Percentiles rank a stretch among this genome's conserved stretches.
These are phyloP conservation scores for Cyathus striatus DNA, from an alignment of 768 basidiomycete genomes.

Conservation along the genomic window DNA sequence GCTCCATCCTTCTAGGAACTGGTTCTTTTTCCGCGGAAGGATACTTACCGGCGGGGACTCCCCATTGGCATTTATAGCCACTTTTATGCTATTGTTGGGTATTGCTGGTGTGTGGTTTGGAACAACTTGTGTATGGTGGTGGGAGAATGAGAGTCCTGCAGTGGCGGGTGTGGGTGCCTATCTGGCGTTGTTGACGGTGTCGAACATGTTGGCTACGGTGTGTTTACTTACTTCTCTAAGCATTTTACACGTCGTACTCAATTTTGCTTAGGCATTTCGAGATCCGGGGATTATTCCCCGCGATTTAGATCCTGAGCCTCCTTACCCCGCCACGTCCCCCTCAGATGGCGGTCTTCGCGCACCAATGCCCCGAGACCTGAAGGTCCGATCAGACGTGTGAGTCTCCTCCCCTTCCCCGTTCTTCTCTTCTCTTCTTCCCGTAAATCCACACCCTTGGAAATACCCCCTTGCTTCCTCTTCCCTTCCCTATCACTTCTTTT, in stretches of 20 bases:
- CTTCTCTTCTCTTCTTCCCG: too few species aligned
- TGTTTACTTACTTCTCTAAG: too few species aligned
- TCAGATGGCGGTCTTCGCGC: constrained; percentile 56
- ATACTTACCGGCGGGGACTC: constrained; percentile 84
- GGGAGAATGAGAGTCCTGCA: constrained; percentile 71
- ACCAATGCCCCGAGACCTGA: constrained; percentile 79
- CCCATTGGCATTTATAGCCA: constrained; percentile 73
- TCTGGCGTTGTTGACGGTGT: constrained; percentile 56
- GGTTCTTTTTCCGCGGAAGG: constrained; percentile 68
- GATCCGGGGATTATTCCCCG: constrained; percentile 91
- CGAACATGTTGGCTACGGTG: constrained; percentile 75
- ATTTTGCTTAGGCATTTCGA: constrained; percentile 67
- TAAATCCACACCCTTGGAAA: too few species aligned
- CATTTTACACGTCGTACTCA: too few species aligned
- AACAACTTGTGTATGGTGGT: constrained; percentile 87
- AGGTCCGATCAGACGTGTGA: constrained; percentile 73
- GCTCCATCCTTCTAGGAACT: constrained; percentile 67
- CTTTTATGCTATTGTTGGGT: constrained; percentile 54
- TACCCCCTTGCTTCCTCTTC: too few species aligned
- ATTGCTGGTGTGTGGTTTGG: constrained; percentile 83
- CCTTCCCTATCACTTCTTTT: too few species aligned
- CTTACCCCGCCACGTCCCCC: constrained; percentile 57
- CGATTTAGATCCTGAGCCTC: constrained; percentile 81
- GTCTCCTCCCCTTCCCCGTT: constrained; percentile 20
- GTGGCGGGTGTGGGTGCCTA: constrained; percentile 54